phyloP scores from a whole-genome alignment of 1,284 basidiomycete species.

The Pseudozyma tsukubaensis region DNA sequence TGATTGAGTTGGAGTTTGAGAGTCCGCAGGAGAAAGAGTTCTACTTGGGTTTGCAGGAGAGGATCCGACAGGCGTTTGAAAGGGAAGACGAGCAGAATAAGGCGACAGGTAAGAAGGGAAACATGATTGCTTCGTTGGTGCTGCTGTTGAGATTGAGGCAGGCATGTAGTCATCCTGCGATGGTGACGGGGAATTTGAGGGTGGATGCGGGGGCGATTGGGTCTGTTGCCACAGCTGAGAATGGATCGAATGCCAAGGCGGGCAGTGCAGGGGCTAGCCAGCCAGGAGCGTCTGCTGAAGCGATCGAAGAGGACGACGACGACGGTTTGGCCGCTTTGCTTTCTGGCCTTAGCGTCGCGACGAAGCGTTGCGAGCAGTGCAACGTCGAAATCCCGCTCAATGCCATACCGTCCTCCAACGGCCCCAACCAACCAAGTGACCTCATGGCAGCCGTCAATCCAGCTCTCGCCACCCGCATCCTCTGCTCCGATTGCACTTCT shows the following conservation, averaged over 20 bases:
- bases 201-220: constrained; percentile 39
- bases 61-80: constrained; percentile 78
- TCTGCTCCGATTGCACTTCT: constrained; percentile 57
- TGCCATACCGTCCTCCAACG: neutral
- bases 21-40: constrained; percentile 79
- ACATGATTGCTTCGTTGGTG: constrained; percentile 86
- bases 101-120: constrained; percentile 73
- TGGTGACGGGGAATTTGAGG: constrained; percentile 44
- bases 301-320: constrained; percentile 50
- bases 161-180: constrained; percentile 70
- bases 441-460: constrained; percentile 34
- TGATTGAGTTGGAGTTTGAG: constrained; percentile 74
- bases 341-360: constrained; percentile 73
- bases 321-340: constrained; percentile 84
- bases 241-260: neutral
- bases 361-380: constrained; percentile 67
- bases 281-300: constrained; percentile 15
- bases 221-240: constrained; percentile 11
- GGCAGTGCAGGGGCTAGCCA: neutral
- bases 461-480: constrained; percentile 11
- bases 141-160: constrained; percentile 87
- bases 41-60: constrained; percentile 81
- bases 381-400: constrained; percentile 26
- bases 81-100: constrained; percentile 34
- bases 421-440: constrained; percentile 13